Evolutionary conservation across 2,329 filamentous ascomycete genomes (phyloP).

Genomic region (Colletotrichum gigasporum): DNA sequence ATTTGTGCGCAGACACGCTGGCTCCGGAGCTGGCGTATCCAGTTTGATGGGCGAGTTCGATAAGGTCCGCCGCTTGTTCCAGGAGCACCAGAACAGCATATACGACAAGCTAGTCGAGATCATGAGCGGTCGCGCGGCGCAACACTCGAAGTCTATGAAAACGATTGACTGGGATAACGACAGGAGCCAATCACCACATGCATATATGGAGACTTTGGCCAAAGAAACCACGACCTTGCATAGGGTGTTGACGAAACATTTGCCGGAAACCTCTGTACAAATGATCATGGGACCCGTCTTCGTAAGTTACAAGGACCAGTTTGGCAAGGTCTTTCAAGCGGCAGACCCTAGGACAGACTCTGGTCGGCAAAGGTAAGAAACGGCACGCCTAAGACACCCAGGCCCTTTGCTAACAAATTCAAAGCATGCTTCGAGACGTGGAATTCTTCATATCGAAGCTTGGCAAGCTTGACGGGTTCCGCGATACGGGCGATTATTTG

Average conservation of each 20-base stretch:
- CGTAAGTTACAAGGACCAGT: constrained; percentile 80
- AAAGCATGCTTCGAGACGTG: constrained; percentile 80
- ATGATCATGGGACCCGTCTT: constrained; percentile 92
- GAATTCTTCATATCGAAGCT: constrained; percentile 77
- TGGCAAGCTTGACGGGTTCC: constrained; percentile 81
- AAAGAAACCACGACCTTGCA: constrained; percentile 89
- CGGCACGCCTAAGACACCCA: not conserved
- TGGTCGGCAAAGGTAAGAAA: constrained; percentile 76
- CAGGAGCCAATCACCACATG: constrained; percentile 57
- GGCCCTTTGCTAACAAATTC: not conserved
- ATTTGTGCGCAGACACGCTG: constrained; percentile 82
- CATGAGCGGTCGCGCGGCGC: constrained; percentile 79
- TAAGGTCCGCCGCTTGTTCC: constrained; percentile 82
- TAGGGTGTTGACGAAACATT: constrained; percentile 82
- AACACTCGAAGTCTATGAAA: constrained; percentile 80
- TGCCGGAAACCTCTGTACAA: constrained; percentile 78
- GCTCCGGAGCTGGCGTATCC: constrained; percentile 60
- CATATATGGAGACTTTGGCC: constrained; percentile 86
- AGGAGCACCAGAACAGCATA: constrained; percentile 90
- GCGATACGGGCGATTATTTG: constrained; percentile 76
- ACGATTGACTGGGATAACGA: constrained; percentile 77
- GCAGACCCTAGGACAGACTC: constrained; percentile 71
- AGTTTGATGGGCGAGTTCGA: constrained; percentile 85
- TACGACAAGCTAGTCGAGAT: constrained; percentile 95
- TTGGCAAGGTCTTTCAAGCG: constrained; percentile 75